phyloP scores from a whole-genome alignment of 371 early-diverging fungal genomes.

The Saksenaea oblongispora region DNA sequence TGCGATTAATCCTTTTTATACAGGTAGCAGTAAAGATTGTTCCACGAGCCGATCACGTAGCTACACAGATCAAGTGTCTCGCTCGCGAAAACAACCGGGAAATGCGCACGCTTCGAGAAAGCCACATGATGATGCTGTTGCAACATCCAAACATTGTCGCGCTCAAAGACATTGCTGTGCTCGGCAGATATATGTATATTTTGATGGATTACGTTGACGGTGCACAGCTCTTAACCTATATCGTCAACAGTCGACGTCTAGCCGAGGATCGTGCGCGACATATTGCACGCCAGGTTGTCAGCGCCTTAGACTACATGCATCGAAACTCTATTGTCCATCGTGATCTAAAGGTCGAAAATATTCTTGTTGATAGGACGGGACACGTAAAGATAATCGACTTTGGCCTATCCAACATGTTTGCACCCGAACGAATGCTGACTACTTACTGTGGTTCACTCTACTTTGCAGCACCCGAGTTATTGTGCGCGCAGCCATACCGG shows the following conservation, averaged over 20 bases:
- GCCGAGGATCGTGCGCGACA: constrained; percentile 87
- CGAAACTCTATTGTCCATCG: constrained; percentile 96
- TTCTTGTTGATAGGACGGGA: constrained; percentile 81
- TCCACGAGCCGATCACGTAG: constrained; percentile 40
- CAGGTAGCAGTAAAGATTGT: constrained; percentile 53
- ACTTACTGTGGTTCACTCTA: constrained; percentile 97
- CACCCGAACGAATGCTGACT: constrained; percentile 75
- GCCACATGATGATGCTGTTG: constrained; percentile 89
- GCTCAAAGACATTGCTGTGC: constrained; percentile 82
- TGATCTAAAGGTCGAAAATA: constrained; percentile 97
- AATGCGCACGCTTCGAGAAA: constrained; percentile 88
- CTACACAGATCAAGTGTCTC: constrained; percentile 17
- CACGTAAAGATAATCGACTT: constrained; percentile 93
- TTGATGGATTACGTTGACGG: constrained; percentile 94
- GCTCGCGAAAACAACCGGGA: constrained; percentile 75
- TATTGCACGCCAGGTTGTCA: constrained; percentile 92
- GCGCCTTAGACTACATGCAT: constrained; percentile 93
- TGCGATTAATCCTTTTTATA: neutral
- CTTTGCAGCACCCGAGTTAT: constrained; percentile 97
- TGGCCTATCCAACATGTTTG: constrained; percentile 93
- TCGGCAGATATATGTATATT: constrained; percentile 84
- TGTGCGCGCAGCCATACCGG: constrained; percentile 84
- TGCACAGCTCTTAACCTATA: constrained; percentile 87
- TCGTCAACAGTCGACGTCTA: constrained; percentile 86
- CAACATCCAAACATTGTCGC: constrained; percentile 89